Evolutionary conservation across 352 stramenopile genomes (phyloP).

Genomic region (Pythium brachiatum): DNA sequence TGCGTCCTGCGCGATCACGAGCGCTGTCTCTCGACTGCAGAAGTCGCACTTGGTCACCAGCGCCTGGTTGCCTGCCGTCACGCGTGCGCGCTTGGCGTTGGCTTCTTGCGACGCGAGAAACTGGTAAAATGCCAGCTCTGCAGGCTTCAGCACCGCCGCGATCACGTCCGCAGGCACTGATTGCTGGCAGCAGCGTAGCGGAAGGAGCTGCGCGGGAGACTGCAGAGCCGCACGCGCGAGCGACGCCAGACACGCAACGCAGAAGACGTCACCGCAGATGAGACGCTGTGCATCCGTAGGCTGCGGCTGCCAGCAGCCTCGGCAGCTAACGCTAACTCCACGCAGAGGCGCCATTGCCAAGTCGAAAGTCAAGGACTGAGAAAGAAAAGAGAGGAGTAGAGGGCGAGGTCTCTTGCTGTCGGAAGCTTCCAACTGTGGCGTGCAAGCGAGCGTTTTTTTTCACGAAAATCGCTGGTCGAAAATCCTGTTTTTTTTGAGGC

Average conservation of each 20-base stretch:
- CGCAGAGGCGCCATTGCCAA: not conserved
- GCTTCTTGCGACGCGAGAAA: conserved; percentile 20
- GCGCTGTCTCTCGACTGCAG: not conserved
- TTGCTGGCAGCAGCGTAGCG: conserved; percentile 39
- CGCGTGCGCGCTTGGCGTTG: not conserved
- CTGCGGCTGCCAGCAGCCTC: conserved; percentile 11
- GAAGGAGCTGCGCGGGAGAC: conserved; percentile 25
- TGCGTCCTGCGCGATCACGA: not conserved
- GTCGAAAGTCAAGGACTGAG: not conserved
- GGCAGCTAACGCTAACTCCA: conserved; percentile 5
- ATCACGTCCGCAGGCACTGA: conserved; percentile 33
- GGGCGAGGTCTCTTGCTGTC: no score
- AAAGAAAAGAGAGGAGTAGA: not conserved
- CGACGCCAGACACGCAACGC: conserved; percentile 34
- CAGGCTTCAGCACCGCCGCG: conserved; percentile 26
- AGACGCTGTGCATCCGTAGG: conserved; percentile 9
- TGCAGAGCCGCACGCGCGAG: conserved; percentile 21
- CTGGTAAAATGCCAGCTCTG: conserved; percentile 48
- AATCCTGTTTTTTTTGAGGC: not conserved
- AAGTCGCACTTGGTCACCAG: conserved; percentile 9
- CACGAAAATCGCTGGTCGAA: not conserved
- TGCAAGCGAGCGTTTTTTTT: not conserved
- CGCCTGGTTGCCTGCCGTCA: not conserved
- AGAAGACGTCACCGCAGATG: conserved; percentile 32
- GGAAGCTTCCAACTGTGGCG: not conserved